Evolutionary conservation across 805 yeast species (phyloP), one percentile per base, ranked within the genome.

Genomic region (Schwanniomyces polymorphus): DNA sequence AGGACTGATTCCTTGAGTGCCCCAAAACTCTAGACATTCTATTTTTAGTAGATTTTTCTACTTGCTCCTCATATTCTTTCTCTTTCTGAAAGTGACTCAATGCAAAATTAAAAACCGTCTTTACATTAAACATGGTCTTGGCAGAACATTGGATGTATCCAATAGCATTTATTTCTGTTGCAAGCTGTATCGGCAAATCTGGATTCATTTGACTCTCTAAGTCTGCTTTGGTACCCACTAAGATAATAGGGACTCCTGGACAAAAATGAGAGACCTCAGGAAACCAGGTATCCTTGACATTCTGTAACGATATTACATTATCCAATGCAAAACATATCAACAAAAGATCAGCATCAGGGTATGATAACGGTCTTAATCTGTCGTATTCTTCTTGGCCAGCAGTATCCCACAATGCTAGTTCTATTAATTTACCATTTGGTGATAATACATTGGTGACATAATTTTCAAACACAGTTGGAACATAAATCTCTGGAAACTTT

Each of bases 341-440:
- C 14, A 90, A 65, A 1, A 90, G 69, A 62, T 89, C 88, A 3
- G 85, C 88, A 55, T 88, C 95, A 5, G 91, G 85, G 60, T 89
- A 89, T 38, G 86, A 77, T 41, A 90, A 70, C 1, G 95, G 94
- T 50, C 97, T 73, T 46, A 88, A 68, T 44, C 96, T 71, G 61
- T 85, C 91, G 60, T 86, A 88, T 63, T 87, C 94, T 65, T 88
- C 95, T 66, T 88, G 94, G 3, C 96, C 94, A 0, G 96, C 96
- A 0, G 96, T 88, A 61, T 89, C 97, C 95, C 95, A 88, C 27
- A 88, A 65, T 0, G 89, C 88, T 54, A 89, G 65, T 58, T 85
- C 91, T 17, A 86, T 56, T 2, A 88, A 82, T 71, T 92, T 87
- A 43, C 96, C 95, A 60, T 87, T 92, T 5, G 79, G 78, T 0